Evolutionary conservation across 495 filamentous ascomycete species (phyloP), one percentile per base, ranked within the genome.

Genomic region (Tuber aestivum): DNA sequence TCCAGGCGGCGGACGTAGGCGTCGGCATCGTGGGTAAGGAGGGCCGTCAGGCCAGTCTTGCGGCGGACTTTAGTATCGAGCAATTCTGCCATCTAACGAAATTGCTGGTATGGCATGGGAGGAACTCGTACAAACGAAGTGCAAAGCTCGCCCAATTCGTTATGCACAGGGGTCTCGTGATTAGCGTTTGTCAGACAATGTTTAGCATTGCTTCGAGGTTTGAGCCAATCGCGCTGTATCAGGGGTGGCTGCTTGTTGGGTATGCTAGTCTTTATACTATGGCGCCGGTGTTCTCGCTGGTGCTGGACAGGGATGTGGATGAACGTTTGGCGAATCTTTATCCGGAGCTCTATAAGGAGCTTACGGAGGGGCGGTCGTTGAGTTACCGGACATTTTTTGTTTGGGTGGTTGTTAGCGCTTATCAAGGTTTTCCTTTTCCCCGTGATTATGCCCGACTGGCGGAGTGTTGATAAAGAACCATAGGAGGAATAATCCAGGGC

Each of bases 21-120:
- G 94, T 99, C 75, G 96, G 96, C 44, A 98, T 99, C 76, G 96
- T 97, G 16, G 96, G 96, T 69, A 98, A 98, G 85, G 96, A 99
- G 85, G 96, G 96, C 27, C 90, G 93, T 21, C 96, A 99, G 85
- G 96, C 96, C 35, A 93, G 90, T 76, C 89, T 99, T 3, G 96
- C 96, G 0, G 96, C 96, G 3, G 96, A 99, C 82, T 98, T 99
- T 84, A 94, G 91, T 69, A 95, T 98, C 82, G 91, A 92, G 72
- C 93, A 97, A 81, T 99, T 99, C 86, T 92, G 91, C 81, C 93
- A 98, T 82, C 87, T 99, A n/a, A 97, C 94, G 41, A 98, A 98
- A 83, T 88, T 99, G 1, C 87, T 99, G 6, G 94, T 99, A 3
- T 99, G 96, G 96, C 96, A 99, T 81, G 96, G 96, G 1, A 89